Evolutionary conservation across 2,329 filamentous ascomycete species (phyloP), one percentile per base, ranked within the genome.

Genomic region (Exophiala spinifera): DNA sequence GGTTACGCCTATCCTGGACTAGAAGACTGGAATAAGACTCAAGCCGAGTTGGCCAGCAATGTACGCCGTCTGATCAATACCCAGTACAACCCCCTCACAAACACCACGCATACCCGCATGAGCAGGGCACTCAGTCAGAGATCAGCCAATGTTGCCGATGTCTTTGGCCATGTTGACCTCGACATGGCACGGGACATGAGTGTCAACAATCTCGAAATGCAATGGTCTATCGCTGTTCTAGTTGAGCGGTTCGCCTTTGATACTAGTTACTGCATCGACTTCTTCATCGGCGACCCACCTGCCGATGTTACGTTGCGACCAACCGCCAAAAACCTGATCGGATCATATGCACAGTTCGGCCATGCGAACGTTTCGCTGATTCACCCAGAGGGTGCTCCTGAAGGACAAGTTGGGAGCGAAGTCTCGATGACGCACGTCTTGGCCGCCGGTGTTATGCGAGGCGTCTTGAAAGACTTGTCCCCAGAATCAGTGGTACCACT

Each of bases 1-100:
- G 85, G 85, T 13, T 94, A 94, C 67, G 84, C 83, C 0, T 95
- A 95, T 65, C 76, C 83, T 0, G 89, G 92, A 61, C 80, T 84
- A 28, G 62, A 74, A 14, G 70, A 73, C 53, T 74, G 72, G 66
- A 69, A 63, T 65, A 62, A 65, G 63, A 66, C 23, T 67, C 65
- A 56, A 69, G 71, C 65, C 31, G 45, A 57, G 68, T 65, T 69
- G 15, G 42, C 49, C 11, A 25, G 33, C 0, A 70, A 78, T 4
- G 75, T 84, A 23, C 72, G 73, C 42, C 69, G 70, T 1, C 68
- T 76, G 1, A 76, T 91, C 61, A 89, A 88, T 64, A 70, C 66
- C 2, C 72, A 87, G 0, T 87, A 88, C 64, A 82, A 81, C 28
- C 61, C 62, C 4, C 48, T n/a, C 19, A 28, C 44, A n/a, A 60